A percentile compares a stretch with the other conserved stretches of the same genome.
Evolutionary conservation across 169 alveolate genomes (phyloP).

Genomic region (Blepharisma undulans): DNA sequence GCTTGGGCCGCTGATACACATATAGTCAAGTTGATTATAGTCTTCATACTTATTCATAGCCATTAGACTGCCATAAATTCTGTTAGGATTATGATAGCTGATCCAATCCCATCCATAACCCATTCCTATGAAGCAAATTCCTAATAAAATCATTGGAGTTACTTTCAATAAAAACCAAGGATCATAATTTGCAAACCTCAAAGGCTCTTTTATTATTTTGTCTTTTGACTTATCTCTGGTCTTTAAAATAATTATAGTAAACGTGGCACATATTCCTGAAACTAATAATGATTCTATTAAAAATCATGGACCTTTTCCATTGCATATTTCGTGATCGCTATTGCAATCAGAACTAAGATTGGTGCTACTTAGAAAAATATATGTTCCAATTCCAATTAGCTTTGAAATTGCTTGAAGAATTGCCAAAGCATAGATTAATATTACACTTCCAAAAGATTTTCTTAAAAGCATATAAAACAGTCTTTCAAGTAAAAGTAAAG

Average conservation of each 20-base stretch:
- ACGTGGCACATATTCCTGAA: too few species aligned
- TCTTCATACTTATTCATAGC: not conserved
- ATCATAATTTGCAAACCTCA: too few species aligned
- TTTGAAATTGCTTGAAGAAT: not conserved
- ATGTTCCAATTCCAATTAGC: not conserved
- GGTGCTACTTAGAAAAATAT: not conserved
- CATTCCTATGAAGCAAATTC: not conserved
- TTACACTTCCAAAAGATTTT: not conserved
- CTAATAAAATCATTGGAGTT: not conserved
- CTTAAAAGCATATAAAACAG: not conserved
- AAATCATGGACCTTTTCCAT: not conserved
- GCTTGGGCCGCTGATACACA: not conserved
- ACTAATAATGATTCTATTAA: not conserved
- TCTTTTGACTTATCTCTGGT: not conserved
- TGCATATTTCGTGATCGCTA: not conserved
- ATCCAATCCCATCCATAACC: not conserved
- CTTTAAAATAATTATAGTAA: too few species aligned
- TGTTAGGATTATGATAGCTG: not conserved
- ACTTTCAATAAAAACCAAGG: not conserved
- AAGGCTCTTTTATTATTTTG: too few species aligned
- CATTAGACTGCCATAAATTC: not conserved
- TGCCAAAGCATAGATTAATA: not conserved
- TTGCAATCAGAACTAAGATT: not conserved
- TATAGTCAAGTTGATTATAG: too few species aligned
- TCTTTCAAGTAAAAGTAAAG: not conserved